Conservation (phyloP, 306 rosid species). For the Hippophae rhamnoides region DNA sequence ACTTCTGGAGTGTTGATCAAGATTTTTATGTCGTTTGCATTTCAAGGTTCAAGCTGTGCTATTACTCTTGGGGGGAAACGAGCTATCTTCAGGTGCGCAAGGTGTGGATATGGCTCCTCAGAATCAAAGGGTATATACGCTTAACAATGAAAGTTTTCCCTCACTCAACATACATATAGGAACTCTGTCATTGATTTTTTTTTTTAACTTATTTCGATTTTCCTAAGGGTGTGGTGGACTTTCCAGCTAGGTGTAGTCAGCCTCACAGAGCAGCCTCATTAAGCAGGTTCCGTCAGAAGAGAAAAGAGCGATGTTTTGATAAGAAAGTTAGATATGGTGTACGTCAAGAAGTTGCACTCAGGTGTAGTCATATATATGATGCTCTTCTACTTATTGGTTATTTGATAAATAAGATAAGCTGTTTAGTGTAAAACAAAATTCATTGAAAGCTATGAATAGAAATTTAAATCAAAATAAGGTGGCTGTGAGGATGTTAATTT, state of each 20-base stretch:
- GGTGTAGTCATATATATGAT: conserved; percentile 36
- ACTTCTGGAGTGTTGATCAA: not conserved
- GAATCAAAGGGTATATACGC: conserved; percentile 52
- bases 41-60: conserved; percentile 81
- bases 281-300: conserved; percentile 79
- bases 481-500: not conserved
- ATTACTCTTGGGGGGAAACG: conserved; percentile 74
- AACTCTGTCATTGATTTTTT: not conserved
- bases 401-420: conserved; percentile 4
- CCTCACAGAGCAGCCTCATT: conserved; percentile 85
- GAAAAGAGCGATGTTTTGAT: conserved; percentile 84
- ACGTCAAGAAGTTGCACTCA: conserved; percentile 98
- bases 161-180: no score
- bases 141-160: conserved; percentile 8
- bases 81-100: conserved; percentile 46
- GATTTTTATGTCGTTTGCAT: not conserved
- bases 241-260: conserved; percentile 52
- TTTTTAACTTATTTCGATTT: conserved; percentile 9
- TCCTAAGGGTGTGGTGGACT: conserved; percentile 43
- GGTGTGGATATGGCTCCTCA: conserved; percentile 33
- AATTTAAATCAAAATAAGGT: not conserved
- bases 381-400: conserved; percentile 10
- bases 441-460: not conserved
- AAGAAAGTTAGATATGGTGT: conserved; percentile 91
- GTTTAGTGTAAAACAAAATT: not conserved